Base-by-base conservation (phyloP, 352 stramenopile genomes). In the Pythium pectinolyticum region DNA sequence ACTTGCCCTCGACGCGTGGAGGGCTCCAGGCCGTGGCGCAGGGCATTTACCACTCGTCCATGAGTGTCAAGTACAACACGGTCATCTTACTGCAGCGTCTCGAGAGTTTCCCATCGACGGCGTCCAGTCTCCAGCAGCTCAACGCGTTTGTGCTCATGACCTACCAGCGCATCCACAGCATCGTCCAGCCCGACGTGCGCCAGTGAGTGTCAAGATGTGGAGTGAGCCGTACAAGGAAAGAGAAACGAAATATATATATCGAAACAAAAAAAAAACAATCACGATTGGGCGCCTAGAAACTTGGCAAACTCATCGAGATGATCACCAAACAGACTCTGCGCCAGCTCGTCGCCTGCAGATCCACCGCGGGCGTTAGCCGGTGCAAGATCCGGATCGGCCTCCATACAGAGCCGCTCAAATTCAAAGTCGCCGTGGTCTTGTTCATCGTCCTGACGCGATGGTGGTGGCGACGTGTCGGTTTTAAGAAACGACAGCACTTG, bases 31-130 rank as follows among this genome's bases (percentile, higher is more conserved):
- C 82, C 2, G 80, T 95, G 53, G 87, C 87, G 8, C 85, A 94
- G 54, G 87, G 87, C 15, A 90, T 95, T 22, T 95, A 94, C 50
- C 87, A 95, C 62, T 61, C 84, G 25, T 93, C 82, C 2, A 94
- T 94, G 59, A 88, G 85, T 35, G 84, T 95, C 67, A 94, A 95
- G 69, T 82, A 94, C 74, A 95, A 95, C 65, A 94, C 87, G 0
- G 85, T 95, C 39, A 68, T 93, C 31, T 66, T 95, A 37, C 78
- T 95, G 19, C 89, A 95, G 72, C 80, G 87, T n/a, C 75, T 94
- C 27, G 87, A 95, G 63, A 76, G 84, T 53, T 93, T 86, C 40
- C 70, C 80, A 22, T 89, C 87, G 10, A 95, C 87, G 0, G 70
- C 78, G 6, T 75, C 78, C 14, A 91, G 84, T 66, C 75, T 95